phyloP scores from a whole-genome alignment of 805 yeast species.

The Starmerella cellae region DNA sequence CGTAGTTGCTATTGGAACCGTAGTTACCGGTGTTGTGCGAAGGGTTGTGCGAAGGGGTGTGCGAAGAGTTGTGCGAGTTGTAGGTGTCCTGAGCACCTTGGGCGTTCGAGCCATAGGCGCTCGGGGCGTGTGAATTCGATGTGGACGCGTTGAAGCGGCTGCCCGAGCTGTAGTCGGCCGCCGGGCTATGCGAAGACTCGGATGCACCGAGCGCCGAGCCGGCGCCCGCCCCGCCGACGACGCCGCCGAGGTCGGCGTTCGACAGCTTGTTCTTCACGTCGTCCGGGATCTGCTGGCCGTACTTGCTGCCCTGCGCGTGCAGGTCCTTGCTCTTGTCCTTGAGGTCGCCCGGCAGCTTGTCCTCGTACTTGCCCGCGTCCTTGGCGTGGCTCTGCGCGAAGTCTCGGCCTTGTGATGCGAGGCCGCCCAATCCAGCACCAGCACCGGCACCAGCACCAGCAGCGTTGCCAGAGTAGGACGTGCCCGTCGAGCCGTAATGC shows the following conservation, averaged over 20 bases:
- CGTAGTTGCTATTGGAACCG: no score
- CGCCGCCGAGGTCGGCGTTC: conserved; percentile 13
- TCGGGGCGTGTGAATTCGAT: neutral
- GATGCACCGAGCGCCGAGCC: no score
- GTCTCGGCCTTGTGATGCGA: conserved; percentile 5
- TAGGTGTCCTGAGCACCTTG: no score
- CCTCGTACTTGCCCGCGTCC: neutral
- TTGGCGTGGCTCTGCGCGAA: neutral
- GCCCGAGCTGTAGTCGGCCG: conserved; percentile 2
- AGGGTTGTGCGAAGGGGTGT: no score
- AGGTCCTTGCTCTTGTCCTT: conserved; percentile 3
- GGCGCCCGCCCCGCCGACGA: conserved; percentile 10
- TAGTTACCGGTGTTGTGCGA: no score
- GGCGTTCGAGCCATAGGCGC: no score
- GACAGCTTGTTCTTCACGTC: conserved; percentile 7
- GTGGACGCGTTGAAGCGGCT: neutral
- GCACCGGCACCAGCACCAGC: conserved; percentile 7
- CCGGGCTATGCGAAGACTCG: conserved; percentile 5
- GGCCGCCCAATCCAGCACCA: conserved; percentile 9
- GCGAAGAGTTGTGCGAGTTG: no score
- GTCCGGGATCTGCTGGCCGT: conserved; percentile 3
- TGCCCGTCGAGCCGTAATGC: neutral
- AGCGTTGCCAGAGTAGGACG: conserved; percentile 14
- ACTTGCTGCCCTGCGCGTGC: neutral
- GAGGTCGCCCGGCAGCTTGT: neutral